A percentile compares a stretch with the other conserved stretches of the same genome.
These are phyloP conservation scores for Globisporangium irregulare DNA, from an alignment of 352 stramenopile species.

Conservation along the genomic window DNA sequence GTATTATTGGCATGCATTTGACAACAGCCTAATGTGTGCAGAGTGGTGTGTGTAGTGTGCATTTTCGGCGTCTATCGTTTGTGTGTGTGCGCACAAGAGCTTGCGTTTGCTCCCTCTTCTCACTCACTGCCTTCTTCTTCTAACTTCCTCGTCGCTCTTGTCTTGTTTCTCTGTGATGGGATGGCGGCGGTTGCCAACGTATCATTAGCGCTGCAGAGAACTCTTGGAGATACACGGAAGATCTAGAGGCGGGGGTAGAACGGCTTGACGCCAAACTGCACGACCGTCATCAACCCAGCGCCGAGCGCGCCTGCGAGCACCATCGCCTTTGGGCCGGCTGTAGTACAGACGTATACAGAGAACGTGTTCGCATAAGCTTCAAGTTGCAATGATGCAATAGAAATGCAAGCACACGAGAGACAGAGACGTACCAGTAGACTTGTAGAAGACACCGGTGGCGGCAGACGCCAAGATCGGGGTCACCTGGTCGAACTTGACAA, in stretches of 20 bases:
- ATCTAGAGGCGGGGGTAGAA: slow-evolving; percentile 79
- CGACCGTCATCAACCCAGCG: slow-evolving; percentile 75
- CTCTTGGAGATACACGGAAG: neutral
- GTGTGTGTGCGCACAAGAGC: neutral
- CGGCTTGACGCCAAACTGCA: slow-evolving; percentile 85
- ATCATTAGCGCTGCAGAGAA: slow-evolving; percentile 6
- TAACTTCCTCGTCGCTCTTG: neutral
- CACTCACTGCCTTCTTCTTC: slow-evolving; percentile 1
- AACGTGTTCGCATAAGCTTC: neutral
- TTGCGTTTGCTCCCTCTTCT: neutral
- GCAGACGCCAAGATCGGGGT: slow-evolving; percentile 80
- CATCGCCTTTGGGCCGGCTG: slow-evolving; percentile 76
- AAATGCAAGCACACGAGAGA: neutral
- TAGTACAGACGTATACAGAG: neutral
- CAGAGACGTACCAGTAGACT: slow-evolving; percentile 52
- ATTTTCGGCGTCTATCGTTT: slow-evolving; percentile 18
- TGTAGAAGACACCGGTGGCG: slow-evolving; percentile 84
- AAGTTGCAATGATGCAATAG: neutral
- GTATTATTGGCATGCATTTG: slow-evolving; percentile 2
- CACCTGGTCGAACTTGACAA: slow-evolving; percentile 81
- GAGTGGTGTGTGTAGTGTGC: neutral
- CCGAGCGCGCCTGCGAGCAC: slow-evolving; percentile 76
- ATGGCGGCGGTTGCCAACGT: slow-evolving; percentile 4
- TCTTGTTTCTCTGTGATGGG: neutral
- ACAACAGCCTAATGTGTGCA: neutral